phyloP scores from a whole-genome alignment of 2,329 filamentous ascomycete genomes.

The Annulohypoxylon truncatum region DNA sequence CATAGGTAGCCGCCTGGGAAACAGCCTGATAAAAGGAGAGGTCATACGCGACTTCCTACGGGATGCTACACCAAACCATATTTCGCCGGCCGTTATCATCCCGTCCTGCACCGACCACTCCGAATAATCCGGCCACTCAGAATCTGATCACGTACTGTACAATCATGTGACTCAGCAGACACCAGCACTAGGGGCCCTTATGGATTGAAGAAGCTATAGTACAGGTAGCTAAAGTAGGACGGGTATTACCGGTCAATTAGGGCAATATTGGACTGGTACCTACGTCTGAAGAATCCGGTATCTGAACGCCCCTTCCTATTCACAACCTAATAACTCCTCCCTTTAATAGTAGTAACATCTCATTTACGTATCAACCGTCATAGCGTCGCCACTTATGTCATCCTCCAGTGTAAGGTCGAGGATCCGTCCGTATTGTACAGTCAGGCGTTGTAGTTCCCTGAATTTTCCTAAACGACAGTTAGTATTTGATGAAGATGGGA shows the following conservation, averaged over 20 bases:
- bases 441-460: conserved; percentile 90
- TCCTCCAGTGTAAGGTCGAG: conserved; percentile 70
- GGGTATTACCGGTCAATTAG: conserved; percentile 18
- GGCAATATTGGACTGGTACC: conserved; percentile 18
- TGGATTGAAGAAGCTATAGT: conserved; percentile 23
- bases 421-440: conserved; percentile 93
- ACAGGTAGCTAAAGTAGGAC: conserved; percentile 13
- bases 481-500: conserved; percentile 42
- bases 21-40: conserved; percentile 18
- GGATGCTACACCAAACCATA: conserved; percentile 4
- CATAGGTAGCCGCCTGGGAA: conserved; percentile 10
- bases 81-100: background rate
- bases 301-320: conserved; percentile 15
- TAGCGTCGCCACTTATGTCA: conserved; percentile 56
- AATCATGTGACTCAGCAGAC: conserved; percentile 1
- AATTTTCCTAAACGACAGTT: conserved; percentile 78
- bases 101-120: background rate
- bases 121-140: background rate
- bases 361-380: conserved; percentile 46
- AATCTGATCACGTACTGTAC: conserved; percentile 5
- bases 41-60: conserved; percentile 30
- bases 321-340: conserved; percentile 15
- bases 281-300: conserved; percentile 3
- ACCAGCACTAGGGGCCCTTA: background rate
- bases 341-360: conserved; percentile 6